These are phyloP conservation scores for Penicillium paxilli DNA, from an alignment of 495 filamentous ascomycete genomes.

Conservation along the genomic window DNA sequence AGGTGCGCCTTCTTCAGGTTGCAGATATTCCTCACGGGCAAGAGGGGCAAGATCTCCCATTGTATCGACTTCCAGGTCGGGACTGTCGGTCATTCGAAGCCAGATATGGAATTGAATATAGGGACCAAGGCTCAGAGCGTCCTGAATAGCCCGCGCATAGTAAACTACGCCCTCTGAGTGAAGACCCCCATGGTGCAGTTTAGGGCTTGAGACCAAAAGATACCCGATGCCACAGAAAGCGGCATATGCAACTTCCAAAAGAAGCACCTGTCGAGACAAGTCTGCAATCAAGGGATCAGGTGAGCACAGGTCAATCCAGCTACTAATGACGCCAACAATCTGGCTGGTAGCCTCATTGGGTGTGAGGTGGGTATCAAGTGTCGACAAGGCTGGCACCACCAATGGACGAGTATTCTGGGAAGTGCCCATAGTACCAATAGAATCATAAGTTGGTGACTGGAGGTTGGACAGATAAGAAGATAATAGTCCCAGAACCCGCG, in stretches of 20 bases:
- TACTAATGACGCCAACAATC: conserved; percentile 70
- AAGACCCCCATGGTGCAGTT: conserved; percentile 46
- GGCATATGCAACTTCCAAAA: conserved; percentile 89
- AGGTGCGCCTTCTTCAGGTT: conserved; percentile 26
- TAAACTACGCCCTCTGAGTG: conserved; percentile 55
- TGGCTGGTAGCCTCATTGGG: conserved; percentile 72
- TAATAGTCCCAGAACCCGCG: conserved; percentile 65
- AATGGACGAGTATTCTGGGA: conserved; percentile 46
- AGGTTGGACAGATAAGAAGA: conserved; percentile 54
- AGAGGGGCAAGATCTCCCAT: conserved; percentile 59
- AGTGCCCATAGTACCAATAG: conserved; percentile 35
- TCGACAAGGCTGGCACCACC: conserved; percentile 67
- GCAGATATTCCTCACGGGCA: conserved; percentile 53
- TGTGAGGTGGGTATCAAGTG: conserved; percentile 70
- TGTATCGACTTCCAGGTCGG: conserved; percentile 53
- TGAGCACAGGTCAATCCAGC: conserved; percentile 90
- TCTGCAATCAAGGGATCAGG: conserved; percentile 77
- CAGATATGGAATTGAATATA: conserved; percentile 81
- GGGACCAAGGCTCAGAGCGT: conserved; percentile 68
- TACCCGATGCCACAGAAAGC: conserved; percentile 88
- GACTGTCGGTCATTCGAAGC: conserved; percentile 70
- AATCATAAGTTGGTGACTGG: conserved; percentile 29
- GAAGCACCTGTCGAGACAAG: conserved; percentile 84
- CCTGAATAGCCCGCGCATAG: conserved; percentile 83
- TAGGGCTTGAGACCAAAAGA: conserved; percentile 77